A percentile compares a stretch with the other conserved stretches of the same genome.
Conservation (phyloP, 2,329 filamentous ascomycete species). For the Rhynchosporium graminicola region DNA sequence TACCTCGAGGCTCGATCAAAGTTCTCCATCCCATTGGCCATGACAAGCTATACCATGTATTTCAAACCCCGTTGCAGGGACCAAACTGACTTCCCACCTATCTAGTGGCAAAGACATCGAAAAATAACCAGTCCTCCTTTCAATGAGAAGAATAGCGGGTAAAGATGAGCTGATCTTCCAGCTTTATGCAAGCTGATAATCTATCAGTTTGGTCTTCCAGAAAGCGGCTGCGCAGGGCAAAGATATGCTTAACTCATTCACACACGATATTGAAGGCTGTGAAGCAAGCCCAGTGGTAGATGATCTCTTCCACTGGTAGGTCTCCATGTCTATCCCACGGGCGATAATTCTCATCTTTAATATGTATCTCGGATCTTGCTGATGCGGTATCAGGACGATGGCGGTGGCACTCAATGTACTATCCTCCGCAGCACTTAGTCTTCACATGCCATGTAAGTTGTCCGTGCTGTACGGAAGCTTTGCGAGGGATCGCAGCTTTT, state of each 20-base stretch:
- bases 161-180: background rate
- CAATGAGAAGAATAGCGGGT: conserved; percentile 63
- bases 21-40: background rate
- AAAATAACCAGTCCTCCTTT: conserved; percentile 71
- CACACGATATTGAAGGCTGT: conserved; percentile 19
- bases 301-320: conserved; percentile 35
- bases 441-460: conserved; percentile 17
- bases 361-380: background rate
- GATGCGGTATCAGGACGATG: conserved; percentile 44
- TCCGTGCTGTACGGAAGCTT: too few relatives aligned
- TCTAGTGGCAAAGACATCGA: conserved; percentile 67
- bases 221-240: conserved; percentile 40
- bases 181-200: background rate
- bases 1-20: background rate
- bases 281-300: conserved; percentile 23
- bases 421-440: conserved; percentile 50
- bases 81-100: background rate
- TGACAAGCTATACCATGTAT: background rate
- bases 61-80: background rate
- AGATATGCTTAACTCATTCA: conserved; percentile 41
- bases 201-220: conserved; percentile 43
- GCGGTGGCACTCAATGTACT: conserved; percentile 53
- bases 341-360: too few relatives aligned
- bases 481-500: too few relatives aligned
- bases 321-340: background rate